These are phyloP conservation scores for Eurotiales sp. DNA, from an alignment of 2,329 filamentous ascomycete genomes.

Conservation along the genomic window DNA sequence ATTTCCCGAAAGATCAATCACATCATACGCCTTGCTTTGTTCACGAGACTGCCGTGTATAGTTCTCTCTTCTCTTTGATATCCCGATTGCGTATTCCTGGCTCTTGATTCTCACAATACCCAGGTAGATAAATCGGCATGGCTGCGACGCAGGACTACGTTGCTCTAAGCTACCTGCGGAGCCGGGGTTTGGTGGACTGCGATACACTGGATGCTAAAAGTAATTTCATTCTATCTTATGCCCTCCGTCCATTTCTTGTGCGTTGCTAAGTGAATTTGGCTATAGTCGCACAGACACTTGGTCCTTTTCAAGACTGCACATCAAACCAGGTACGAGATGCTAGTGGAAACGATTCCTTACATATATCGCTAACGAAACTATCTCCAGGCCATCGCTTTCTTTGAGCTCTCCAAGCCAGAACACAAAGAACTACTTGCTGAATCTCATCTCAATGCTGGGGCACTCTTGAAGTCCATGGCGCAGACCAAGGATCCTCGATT, in stretches of 20 bases:
- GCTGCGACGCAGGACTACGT: background rate
- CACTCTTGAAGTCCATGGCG: constrained; percentile 34
- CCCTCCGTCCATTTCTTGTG: background rate
- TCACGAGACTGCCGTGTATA: too few relatives aligned
- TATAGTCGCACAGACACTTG: constrained; percentile 44
- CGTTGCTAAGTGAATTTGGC: constrained; percentile 1
- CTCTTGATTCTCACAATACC: too few relatives aligned
- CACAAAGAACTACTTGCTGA: constrained; percentile 27
- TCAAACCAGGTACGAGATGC: constrained; percentile 52
- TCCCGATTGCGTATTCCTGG: too few relatives aligned
- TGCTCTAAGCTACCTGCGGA: constrained; percentile 13
- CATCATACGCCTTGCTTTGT: background rate
- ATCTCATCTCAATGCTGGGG: constrained; percentile 23
- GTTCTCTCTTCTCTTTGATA: too few relatives aligned
- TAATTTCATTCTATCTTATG: constrained; percentile 20
- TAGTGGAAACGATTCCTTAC: too few relatives aligned
- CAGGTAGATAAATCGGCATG: background rate
- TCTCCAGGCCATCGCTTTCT: constrained; percentile 47
- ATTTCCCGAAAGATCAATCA: background rate
- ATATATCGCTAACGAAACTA: background rate
- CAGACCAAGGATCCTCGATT: constrained; percentile 29
- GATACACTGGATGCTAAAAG: constrained; percentile 51
- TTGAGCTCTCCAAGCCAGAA: constrained; percentile 43
- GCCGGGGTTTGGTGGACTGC: constrained; percentile 42
- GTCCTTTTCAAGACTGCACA: constrained; percentile 52